Base-by-base conservation (phyloP, 176 grass and related monocot species). In the Musa schizocarpa region DNA sequence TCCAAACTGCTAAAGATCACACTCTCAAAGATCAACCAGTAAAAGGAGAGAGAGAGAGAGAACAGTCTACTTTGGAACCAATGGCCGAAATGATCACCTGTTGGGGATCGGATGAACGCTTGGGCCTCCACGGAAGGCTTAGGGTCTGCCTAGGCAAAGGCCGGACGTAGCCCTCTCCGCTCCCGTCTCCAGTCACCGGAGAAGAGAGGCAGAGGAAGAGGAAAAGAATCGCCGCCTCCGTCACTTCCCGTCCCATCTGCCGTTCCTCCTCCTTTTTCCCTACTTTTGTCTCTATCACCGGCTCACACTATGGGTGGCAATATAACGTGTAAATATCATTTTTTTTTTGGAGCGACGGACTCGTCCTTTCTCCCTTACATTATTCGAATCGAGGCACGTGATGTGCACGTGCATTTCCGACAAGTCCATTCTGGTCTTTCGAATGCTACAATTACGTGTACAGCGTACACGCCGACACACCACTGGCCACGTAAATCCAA, bases 121-220 rank as follows among this genome's bases (percentile, higher is more conserved):
- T 79, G 72, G 62, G 75, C 76, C 78, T 68, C 78, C 78, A 80
- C 20, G 78, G 78, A 77, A 88, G 50, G 81, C 76, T 66, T 65
- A 92, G 89, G 13, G 76, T 70, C 80, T 78, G 81, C 54, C 81
- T 78, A 48, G 86, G 71, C 62, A 51, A 51, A 17, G 89, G 86
- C 2, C 86, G 81, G 67, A 88, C 81, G 63, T 92, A 92, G 69
- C 84, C 83, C 86, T 88, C 89, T 0, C 89, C 89, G 34, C 88
- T 71, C 52, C 6, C 63, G 52, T 59, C 67, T 23, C 83, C 63
- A 24, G 74, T 65, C 43, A 61, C 57, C 12, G 54, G 51, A 63
- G 11, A 81, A 53, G 63, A 71, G 57, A 49, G 8, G 17, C 76
- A 63, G 12, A 74, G 16, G 22, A 78, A n/a, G 27, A 83, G 2